Percentiles rank a stretch among this genome's conserved stretches.
These are phyloP conservation scores for Ramichloridium luteum DNA, from an alignment of 2,329 filamentous ascomycete species.

Conservation along the genomic window DNA sequence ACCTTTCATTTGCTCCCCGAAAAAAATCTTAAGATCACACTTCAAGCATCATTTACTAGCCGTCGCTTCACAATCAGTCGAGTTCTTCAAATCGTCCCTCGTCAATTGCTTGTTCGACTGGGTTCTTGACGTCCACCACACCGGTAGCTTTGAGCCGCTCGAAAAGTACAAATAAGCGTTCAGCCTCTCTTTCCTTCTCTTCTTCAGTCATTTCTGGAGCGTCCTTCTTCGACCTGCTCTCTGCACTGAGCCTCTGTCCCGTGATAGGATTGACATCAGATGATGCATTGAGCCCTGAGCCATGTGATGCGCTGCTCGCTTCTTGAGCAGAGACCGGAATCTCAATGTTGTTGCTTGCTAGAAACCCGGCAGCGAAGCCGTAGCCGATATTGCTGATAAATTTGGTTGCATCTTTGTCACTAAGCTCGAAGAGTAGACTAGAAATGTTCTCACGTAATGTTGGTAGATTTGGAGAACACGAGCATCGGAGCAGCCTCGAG, in stretches of 20 bases:
- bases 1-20: no score
- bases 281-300: conserved; percentile 19
- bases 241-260: conserved; percentile 50
- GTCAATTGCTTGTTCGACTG: conserved; percentile 55
- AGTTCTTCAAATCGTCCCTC: conserved; percentile 62
- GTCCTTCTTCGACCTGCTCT: conserved; percentile 45
- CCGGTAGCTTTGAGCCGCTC: conserved; percentile 67
- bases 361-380: conserved; percentile 80
- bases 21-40: no score
- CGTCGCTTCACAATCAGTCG: no score
- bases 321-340: conserved; percentile 56
- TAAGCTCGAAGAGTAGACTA: conserved; percentile 74
- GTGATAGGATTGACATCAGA: conserved; percentile 66
- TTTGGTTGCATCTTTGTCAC: conserved; percentile 61
- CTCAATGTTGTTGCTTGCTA: conserved; percentile 72
- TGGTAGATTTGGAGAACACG: conserved; percentile 59
- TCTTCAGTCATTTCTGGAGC: conserved; percentile 69
- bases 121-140: conserved; percentile 66
- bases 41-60: no score
- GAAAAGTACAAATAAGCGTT: conserved; percentile 79
- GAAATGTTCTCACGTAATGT: conserved; percentile 64
- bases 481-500: conserved; percentile 64
- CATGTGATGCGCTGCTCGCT: conserved; percentile 31
- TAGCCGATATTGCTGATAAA: conserved; percentile 92
- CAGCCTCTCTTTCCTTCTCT: conserved; percentile 85